Conservation (phyloP, 2,329 filamentous ascomycete genomes). For the Dactylella cylindrospora region DNA sequence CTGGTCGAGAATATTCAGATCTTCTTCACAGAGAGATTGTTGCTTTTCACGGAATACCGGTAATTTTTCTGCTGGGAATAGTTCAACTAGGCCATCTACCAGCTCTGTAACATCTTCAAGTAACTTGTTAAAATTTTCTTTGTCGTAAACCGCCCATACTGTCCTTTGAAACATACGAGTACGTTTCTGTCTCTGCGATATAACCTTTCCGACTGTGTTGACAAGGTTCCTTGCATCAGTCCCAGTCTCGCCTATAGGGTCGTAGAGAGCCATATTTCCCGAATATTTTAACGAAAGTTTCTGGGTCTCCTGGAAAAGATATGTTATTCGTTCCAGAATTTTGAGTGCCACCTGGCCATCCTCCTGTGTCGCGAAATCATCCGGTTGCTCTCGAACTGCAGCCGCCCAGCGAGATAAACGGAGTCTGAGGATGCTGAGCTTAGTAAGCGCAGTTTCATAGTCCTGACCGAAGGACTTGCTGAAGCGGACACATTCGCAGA, state of each 20-base stretch:
- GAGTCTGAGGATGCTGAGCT: slow-evolving; percentile 9
- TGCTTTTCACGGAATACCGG: neutral
- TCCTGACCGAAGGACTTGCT: slow-evolving; percentile 15
- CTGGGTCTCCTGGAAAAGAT: slow-evolving; percentile 3
- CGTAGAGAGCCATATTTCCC: slow-evolving; percentile 3
- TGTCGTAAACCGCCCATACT: slow-evolving; percentile 16
- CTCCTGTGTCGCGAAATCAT: neutral
- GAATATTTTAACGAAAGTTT: slow-evolving; percentile 7
- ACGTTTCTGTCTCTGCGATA: slow-evolving; percentile 2
- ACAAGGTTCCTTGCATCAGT: slow-evolving; percentile 1
- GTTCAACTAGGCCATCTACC: slow-evolving; percentile 9
- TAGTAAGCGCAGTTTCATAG: slow-evolving; percentile 10
- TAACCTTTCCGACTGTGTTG: slow-evolving; percentile 1
- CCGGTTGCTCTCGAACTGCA: slow-evolving; percentile 2
- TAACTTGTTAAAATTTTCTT: slow-evolving; percentile 5
- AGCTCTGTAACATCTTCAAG: slow-evolving; percentile 8
- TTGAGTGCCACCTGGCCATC: slow-evolving; percentile 4
- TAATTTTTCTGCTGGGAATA: neutral
- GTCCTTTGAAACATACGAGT: slow-evolving; percentile 4
- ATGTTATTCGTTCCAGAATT: slow-evolving; percentile 11
- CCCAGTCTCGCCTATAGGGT: slow-evolving; percentile 1
- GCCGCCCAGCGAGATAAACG: slow-evolving; percentile 17
- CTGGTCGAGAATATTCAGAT: neutral
- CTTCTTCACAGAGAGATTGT: slow-evolving; percentile 4
- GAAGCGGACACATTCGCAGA: slow-evolving; percentile 13